Conservation (phyloP, 1,284 basidiomycete genomes). For the Rhodotorula sp. region DNA sequence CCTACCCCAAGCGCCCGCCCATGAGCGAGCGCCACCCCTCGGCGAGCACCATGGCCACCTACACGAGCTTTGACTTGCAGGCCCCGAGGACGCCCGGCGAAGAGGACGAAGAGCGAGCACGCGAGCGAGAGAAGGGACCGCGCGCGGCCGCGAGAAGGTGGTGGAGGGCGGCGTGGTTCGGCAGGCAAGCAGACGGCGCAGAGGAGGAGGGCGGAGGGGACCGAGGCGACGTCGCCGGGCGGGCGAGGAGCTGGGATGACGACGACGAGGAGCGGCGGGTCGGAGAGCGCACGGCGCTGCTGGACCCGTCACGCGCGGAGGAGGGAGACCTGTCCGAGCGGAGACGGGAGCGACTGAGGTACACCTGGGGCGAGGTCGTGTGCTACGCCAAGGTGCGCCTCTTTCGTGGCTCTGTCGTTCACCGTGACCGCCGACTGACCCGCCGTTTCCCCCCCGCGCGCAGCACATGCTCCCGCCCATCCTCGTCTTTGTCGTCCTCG, state of each 20-base stretch:
- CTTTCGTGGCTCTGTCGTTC: no score
- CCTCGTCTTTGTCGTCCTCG: constrained; percentile 31
- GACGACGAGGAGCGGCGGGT: background rate
- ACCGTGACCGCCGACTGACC: background rate
- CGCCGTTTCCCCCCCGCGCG: background rate
- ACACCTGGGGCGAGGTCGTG: background rate
- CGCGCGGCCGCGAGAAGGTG: background rate
- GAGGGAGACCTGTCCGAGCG: background rate
- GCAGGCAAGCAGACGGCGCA: background rate
- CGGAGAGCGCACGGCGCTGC: constrained; percentile 9
- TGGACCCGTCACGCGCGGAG: background rate
- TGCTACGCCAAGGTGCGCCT: constrained; percentile 19
- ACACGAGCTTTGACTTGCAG: constrained; percentile 15
- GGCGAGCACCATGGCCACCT: constrained; percentile 3
- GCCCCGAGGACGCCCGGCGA: constrained; percentile 14
- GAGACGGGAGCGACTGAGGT: background rate
- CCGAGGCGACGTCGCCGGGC: background rate
- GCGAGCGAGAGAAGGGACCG: background rate
- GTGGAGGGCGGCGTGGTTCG: background rate
- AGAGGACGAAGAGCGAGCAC: background rate
- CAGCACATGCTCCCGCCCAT: constrained; percentile 39
- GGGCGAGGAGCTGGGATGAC: background rate
- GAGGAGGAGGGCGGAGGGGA: constrained; percentile 1
- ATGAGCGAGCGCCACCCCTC: constrained; percentile 2
- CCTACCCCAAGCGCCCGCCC: background rate